Conservation (phyloP, 23 red algal genomes). For the Gracilaria domingensis region DNA sequence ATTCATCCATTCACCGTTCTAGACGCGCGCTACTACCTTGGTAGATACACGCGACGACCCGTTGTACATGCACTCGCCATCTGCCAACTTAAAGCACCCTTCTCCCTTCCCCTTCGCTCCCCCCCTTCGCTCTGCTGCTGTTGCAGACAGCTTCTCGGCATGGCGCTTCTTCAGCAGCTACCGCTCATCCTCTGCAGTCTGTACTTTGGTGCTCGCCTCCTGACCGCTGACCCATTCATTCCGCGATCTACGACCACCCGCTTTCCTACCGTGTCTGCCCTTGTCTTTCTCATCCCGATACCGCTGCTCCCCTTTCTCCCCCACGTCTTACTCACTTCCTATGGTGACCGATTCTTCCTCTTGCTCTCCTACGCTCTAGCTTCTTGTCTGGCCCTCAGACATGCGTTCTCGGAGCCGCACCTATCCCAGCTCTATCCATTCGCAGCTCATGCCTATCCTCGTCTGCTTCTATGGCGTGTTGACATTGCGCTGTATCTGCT, state of each 20-base stretch:
- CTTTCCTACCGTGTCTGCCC: neutral
- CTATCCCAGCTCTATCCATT: neutral
- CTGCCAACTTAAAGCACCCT: neutral
- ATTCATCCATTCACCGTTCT: neutral
- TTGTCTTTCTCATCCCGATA: slow-evolving; percentile 35
- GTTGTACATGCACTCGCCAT: neutral
- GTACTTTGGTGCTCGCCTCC: slow-evolving; percentile 35
- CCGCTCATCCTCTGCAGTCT: slow-evolving; percentile 19
- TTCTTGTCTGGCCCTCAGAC: neutral
- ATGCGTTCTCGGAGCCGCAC: neutral
- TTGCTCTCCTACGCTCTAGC: slow-evolving; percentile 7
- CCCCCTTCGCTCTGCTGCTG: neutral
- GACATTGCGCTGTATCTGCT: slow-evolving; percentile 39
- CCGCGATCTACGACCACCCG: neutral
- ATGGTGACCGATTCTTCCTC: neutral
- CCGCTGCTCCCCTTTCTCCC: slow-evolving; percentile 34
- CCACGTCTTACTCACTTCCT: slow-evolving; percentile 21
- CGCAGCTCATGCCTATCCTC: neutral
- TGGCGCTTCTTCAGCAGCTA: slow-evolving; percentile 30
- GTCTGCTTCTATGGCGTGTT: slow-evolving; percentile 31
- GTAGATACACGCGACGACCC: no score
- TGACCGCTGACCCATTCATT: slow-evolving; percentile 37
- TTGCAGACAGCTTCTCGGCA: neutral
- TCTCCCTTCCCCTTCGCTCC: neutral
- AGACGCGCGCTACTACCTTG: neutral